Base-by-base conservation (phyloP, 495 filamentous ascomycete species). In the Tuber umbilicatum region DNA sequence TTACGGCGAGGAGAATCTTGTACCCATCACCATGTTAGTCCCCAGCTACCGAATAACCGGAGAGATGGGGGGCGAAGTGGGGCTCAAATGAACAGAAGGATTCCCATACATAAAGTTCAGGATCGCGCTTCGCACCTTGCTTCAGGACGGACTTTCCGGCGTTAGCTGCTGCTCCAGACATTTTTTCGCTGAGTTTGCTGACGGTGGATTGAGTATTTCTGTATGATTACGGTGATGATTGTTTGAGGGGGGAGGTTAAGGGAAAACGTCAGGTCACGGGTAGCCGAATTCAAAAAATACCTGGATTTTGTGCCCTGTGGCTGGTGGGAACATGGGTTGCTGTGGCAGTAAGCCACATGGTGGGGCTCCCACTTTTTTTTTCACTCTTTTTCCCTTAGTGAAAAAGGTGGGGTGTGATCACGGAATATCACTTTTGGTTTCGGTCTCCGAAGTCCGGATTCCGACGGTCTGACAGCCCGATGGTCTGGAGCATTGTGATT, bases 1-100 rank as follows among this genome's bases (percentile, higher is more conserved):
- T 97, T 80, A 99, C 90, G 81, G 89, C 92, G 75, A 93, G 87
- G 71, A 99, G 90, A 80, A 97, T 89, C 95, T 99, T 99, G 79
- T 76, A 43, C 40, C 69, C 42, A 45, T 42, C 71, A 42, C 41
- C 39, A 27, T 45, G 60, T 78, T 69, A 67, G 40, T 45, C n/a
- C 10, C 70, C 47, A 40, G 50, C 39, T 71, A 27, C 31, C 42
- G 21, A 27, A 47, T 42, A 50, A 74, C 69, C 64, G 47, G 72
- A 40, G 16, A 39, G 39, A 43, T 60, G 60, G 73, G 39, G 42
- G 39, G 42, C 16, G 23, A 45, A 68, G 40, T 27, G 27, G 27
- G 27, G 55, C 4, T 64, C 27, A 35, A 35, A 64, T 16, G 19
- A 68, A 50, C 21, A 67, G 45, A 41, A 27, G 47, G 60, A 47